Percentiles rank a stretch among this genome's conserved stretches.
Conservation (phyloP, 1,284 basidiomycete species). For the Meira miltonrushii region DNA sequence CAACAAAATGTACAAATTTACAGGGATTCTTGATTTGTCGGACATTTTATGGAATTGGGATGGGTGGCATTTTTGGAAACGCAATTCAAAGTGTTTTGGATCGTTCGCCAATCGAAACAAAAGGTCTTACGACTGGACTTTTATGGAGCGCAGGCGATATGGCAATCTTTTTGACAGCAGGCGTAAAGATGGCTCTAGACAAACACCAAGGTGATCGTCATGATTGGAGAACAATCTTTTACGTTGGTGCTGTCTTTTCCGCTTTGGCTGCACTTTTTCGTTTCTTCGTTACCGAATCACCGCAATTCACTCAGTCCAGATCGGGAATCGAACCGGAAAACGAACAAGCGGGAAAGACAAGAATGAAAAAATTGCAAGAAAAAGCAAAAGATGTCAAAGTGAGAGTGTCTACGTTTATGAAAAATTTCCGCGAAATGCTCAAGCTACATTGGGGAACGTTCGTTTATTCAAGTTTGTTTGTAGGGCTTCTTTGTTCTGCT, state of each 20-base stretch:
- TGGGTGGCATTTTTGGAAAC: background rate
- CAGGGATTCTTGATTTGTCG: background rate
- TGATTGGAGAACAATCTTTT: background rate
- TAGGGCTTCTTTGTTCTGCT: too few species aligned
- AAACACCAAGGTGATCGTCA: background rate
- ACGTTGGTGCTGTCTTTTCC: background rate
- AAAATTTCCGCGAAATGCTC: too few species aligned
- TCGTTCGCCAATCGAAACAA: background rate
- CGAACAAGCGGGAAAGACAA: too few species aligned
- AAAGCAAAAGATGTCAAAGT: too few species aligned
- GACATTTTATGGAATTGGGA: background rate
- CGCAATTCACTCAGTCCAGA: background rate
- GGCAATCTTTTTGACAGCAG: background rate
- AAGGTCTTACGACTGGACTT: background rate
- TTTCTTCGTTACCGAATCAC: background rate
- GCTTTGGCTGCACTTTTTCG: too few species aligned
- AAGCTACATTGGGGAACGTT: too few species aligned
- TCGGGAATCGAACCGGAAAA: background rate
- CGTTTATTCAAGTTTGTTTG: too few species aligned
- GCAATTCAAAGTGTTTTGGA: background rate
- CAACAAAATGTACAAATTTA: background rate
- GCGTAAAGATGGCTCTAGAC: background rate
- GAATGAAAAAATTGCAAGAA: too few species aligned
- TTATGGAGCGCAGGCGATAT: background rate
- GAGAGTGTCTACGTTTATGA: too few species aligned